Evolutionary conservation across 2,329 filamentous ascomycete species (phyloP).

Genomic region (Fonsecaea nubica): DNA sequence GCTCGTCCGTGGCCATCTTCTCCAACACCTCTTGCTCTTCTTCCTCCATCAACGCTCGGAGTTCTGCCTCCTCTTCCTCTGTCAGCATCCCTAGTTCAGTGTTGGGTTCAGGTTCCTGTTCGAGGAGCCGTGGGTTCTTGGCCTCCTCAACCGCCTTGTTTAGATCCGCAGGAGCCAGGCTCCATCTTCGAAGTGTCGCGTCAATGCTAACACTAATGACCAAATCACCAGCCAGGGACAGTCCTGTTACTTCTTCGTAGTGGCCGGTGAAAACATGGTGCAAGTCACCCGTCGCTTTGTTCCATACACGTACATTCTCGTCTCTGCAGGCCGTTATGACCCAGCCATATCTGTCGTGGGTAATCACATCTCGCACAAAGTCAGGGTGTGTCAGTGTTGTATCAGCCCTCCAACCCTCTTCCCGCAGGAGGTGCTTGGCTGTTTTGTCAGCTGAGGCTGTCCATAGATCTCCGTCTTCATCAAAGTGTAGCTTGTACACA

Average conservation of each 20-base stretch:
- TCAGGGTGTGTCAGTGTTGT: conserved; percentile 80
- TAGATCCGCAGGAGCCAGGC: conserved; percentile 67
- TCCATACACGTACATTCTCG: conserved; percentile 91
- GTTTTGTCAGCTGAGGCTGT: conserved; percentile 92
- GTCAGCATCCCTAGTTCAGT: conserved; percentile 65
- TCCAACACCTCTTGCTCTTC: conserved; percentile 55
- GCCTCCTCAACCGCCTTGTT: conserved; percentile 62
- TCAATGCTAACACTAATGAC: conserved; percentile 89
- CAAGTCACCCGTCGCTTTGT: conserved; percentile 72
- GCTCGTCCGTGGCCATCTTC: conserved; percentile 38
- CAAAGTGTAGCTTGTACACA: conserved; percentile 80
- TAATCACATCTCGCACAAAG: conserved; percentile 82
- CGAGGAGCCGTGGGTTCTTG: conserved; percentile 51
- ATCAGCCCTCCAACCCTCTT: conserved; percentile 71
- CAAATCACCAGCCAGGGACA: conserved; percentile 64
- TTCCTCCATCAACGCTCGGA: conserved; percentile 88
- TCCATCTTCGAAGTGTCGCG: conserved; percentile 85
- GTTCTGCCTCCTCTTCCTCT: conserved; percentile 87
- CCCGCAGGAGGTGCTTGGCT: conserved; percentile 76
- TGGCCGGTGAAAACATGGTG: conserved; percentile 80
- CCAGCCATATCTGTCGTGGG: conserved; percentile 73
- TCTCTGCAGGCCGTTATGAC: conserved; percentile 87
- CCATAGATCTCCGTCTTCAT: conserved; percentile 78
- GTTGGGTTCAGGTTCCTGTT: conserved; percentile 55
- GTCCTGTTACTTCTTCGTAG: conserved; percentile 88